phyloP scores from a whole-genome alignment of 495 filamentous ascomycete genomes.

The Penicillium crystallinum region DNA sequence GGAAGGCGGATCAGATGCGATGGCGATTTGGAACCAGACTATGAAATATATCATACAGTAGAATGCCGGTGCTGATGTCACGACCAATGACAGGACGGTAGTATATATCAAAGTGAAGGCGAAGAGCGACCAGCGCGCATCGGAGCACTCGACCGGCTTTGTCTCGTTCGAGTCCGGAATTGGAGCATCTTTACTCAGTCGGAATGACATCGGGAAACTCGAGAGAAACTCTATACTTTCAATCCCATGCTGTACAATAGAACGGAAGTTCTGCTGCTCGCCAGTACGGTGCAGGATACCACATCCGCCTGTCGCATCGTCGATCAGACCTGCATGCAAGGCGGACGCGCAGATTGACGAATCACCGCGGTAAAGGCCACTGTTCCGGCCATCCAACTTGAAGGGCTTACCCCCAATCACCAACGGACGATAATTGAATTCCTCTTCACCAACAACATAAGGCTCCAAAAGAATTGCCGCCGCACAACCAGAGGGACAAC shows the following conservation, averaged over 20 bases:
- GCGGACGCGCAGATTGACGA: conserved; percentile 72
- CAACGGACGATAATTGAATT: conserved; percentile 58
- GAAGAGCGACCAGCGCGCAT: conserved; percentile 65
- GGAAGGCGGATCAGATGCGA: conserved; percentile 65
- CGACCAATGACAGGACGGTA: conserved; percentile 57
- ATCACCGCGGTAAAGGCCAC: conserved; percentile 64
- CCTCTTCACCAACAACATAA: conserved; percentile 61
- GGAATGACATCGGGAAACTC: conserved; percentile 65
- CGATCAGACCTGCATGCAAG: conserved; percentile 67
- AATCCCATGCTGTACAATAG: conserved; percentile 55
- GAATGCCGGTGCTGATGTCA: conserved; percentile 58
- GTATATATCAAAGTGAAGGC: conserved; percentile 61
- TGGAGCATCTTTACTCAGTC: conserved; percentile 39
- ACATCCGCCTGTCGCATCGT: conserved; percentile 62
- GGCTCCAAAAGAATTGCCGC: conserved; percentile 61
- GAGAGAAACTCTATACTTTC: conserved; percentile 60
- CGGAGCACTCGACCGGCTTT: conserved; percentile 44
- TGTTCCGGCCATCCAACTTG: conserved; percentile 27
- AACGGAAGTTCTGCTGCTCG: conserved; percentile 48
- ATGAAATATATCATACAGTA: conserved; percentile 62
- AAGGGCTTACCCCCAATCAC: conserved; percentile 62
- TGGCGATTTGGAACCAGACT: conserved; percentile 69
- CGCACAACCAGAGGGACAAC: conserved; percentile 66
- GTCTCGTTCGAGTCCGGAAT: conserved; percentile 13
- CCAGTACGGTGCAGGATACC: conserved; percentile 63